phyloP scores from a whole-genome alignment of 345 rosid species.

The Eucalyptus curtisii region DNA sequence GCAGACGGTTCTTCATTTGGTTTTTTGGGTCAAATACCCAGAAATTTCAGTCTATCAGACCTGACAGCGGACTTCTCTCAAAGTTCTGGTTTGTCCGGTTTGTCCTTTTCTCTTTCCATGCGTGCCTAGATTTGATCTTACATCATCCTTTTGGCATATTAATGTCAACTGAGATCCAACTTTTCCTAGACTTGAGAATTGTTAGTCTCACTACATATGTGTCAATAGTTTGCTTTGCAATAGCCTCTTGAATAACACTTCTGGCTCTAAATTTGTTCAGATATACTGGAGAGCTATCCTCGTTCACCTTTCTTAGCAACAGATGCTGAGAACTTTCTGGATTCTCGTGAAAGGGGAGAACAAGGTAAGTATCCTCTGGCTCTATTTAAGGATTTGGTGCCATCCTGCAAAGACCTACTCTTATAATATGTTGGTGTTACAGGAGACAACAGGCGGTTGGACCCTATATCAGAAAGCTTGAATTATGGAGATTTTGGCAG shows the following conservation, averaged over 20 bases:
- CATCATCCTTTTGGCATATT: background rate
- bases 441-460: constrained; percentile 76
- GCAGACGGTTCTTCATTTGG: constrained; percentile 68
- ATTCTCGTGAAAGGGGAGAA: constrained; percentile 50
- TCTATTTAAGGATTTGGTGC: background rate
- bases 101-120: background rate
- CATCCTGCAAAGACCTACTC: background rate
- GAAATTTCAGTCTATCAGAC: constrained; percentile 90
- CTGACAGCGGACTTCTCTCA: constrained; percentile 79
- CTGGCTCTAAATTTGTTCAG: constrained; percentile 18
- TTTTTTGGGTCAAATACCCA: constrained; percentile 66
- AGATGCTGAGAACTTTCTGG: constrained; percentile 34
- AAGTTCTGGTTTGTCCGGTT: constrained; percentile 60
- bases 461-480: constrained; percentile 82
- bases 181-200: background rate
- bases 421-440: constrained; percentile 1
- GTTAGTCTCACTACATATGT: background rate
- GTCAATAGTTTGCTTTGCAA: background rate
- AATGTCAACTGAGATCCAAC: background rate
- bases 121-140: background rate
- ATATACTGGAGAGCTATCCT: constrained; percentile 74
- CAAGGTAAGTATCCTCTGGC: constrained; percentile 25
- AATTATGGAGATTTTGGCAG: constrained; percentile 70
- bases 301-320: constrained; percentile 70
- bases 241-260: background rate